Conservation (phyloP, 768 basidiomycete species). For the Mycena galopus region DNA sequence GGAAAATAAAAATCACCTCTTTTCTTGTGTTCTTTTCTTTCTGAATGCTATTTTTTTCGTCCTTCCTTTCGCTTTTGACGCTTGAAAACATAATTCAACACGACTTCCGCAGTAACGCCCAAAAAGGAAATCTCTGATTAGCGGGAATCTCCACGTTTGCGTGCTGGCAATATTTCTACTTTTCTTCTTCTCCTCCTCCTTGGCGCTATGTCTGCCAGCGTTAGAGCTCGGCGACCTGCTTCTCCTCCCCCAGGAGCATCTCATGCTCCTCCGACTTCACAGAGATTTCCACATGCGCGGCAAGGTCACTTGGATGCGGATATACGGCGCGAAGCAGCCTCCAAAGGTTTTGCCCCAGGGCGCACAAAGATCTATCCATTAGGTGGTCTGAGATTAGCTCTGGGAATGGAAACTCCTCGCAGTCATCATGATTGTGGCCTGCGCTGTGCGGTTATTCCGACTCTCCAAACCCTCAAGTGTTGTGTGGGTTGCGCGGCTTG, state of each 20-base stretch:
- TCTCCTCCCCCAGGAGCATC: constrained; percentile 70
- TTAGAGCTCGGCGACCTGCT: constrained; percentile 77
- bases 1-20: no score
- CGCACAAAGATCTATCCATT: constrained; percentile 59
- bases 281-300: constrained; percentile 74
- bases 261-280: constrained; percentile 53
- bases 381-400: constrained; percentile 74
- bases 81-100: no score
- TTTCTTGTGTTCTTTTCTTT: no score
- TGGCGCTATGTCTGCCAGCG: constrained; percentile 58
- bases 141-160: constrained; percentile 10
- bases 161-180: constrained; percentile 24
- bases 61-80: no score
- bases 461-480: constrained; percentile 91
- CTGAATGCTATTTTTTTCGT: no score
- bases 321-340: constrained; percentile 74
- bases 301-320: constrained; percentile 83
- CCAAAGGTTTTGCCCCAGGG: constrained; percentile 71
- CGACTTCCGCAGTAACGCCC: not conserved
- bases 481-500: constrained; percentile 72
- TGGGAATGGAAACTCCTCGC: constrained; percentile 84
- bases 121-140: constrained; percentile 9
- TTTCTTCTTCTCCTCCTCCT: not conserved
- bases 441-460: constrained; percentile 87
- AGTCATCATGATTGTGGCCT: constrained; percentile 75